phyloP scores from a whole-genome alignment of 805 yeast genomes.

The Pichia kluyveri region DNA sequence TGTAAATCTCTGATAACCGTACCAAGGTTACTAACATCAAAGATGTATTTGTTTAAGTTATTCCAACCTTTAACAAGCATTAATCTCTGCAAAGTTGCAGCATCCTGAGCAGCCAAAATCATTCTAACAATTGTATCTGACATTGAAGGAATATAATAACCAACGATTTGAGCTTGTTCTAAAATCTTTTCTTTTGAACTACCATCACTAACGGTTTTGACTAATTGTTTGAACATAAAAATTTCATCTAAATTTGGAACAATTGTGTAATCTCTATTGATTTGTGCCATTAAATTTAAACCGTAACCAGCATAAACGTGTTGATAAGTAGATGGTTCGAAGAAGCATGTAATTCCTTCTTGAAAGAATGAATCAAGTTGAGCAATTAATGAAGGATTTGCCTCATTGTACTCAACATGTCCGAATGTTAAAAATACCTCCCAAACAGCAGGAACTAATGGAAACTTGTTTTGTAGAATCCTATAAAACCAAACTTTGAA shows the following conservation, averaged over 20 bases:
- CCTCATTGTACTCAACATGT: neutral
- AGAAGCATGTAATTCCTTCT: neutral
- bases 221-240: neutral
- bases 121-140: neutral
- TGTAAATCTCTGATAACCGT: too few species aligned
- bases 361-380: slow-evolving; percentile 1
- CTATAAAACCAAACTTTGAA: neutral
- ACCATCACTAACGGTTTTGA: neutral
- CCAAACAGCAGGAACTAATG: neutral
- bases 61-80: neutral
- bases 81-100: neutral
- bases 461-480: neutral
- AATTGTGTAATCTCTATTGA: neutral
- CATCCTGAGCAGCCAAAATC: neutral
- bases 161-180: neutral
- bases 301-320: neutral
- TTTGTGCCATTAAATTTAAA: neutral
- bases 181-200: neutral
- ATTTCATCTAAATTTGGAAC: neutral
- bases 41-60: neutral
- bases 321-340: neutral
- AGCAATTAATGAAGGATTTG: too few species aligned
- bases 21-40: too few species aligned
- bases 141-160: neutral
- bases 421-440: neutral